phyloP scores from a whole-genome alignment of 768 basidiomycete genomes.

The Agrocybe pediades region DNA sequence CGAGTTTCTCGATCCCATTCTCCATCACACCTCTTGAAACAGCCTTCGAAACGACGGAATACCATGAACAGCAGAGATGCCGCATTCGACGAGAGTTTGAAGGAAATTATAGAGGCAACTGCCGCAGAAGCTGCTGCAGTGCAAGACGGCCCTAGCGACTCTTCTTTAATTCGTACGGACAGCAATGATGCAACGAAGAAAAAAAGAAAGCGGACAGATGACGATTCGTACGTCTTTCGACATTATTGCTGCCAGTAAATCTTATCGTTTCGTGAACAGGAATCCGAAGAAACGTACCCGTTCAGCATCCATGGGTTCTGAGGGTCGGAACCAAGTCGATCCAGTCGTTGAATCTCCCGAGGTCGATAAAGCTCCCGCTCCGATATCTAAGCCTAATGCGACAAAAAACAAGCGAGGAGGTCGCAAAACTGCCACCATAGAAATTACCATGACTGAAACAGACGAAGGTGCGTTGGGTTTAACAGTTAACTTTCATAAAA shows the following conservation, averaged over 20 bases:
- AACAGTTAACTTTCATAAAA: neutral
- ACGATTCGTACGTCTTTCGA: constrained; percentile 57
- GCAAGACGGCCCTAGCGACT: constrained; percentile 43
- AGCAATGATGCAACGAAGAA: constrained; percentile 60
- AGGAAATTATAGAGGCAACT: constrained; percentile 74
- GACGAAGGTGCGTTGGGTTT: constrained; percentile 56
- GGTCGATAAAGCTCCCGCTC: constrained; percentile 28
- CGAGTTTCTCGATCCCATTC: constrained; percentile 79
- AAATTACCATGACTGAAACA: constrained; percentile 44
- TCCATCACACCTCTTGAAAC: constrained; percentile 56
- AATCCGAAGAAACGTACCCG: constrained; percentile 70
- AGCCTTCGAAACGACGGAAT: constrained; percentile 84
- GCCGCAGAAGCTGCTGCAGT: constrained; percentile 68
- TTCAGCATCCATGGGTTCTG: constrained; percentile 73
- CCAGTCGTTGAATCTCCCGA: constrained; percentile 45
- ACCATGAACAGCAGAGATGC: constrained; percentile 99
- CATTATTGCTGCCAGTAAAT: neutral
- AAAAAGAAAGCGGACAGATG: constrained; percentile 78
- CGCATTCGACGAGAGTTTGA: constrained; percentile 86
- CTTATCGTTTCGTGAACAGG: constrained; percentile 29
- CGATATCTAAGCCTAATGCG: constrained; percentile 21
- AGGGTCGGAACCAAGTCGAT: constrained; percentile 44
- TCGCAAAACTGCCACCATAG: constrained; percentile 38
- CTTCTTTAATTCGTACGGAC: constrained; percentile 36
- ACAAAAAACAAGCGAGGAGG: constrained; percentile 47